These are phyloP conservation scores for Mycena floridula DNA, from an alignment of 768 basidiomycete species.

Conservation along the genomic window DNA sequence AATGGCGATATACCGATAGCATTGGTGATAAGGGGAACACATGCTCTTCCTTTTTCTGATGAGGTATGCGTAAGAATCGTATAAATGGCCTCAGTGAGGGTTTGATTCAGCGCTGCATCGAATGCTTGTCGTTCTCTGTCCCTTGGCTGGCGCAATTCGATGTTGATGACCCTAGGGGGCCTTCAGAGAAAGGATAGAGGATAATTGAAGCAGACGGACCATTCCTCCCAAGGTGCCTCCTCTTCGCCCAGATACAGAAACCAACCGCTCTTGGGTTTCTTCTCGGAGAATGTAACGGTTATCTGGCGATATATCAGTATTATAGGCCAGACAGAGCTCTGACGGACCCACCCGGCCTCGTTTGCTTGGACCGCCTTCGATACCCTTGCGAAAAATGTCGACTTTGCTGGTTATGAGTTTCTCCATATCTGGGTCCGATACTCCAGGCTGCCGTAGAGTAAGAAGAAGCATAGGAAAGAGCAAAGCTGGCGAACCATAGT, in stretches of 20 bases:
- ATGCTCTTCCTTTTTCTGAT: conserved; percentile 67
- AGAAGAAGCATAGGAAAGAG: no score
- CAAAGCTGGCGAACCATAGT: conserved; percentile 57
- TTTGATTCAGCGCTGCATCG: conserved; percentile 49
- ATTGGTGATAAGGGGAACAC: conserved; percentile 77
- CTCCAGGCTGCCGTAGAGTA: conserved; percentile 59
- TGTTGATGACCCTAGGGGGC: conserved; percentile 63
- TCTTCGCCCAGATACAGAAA: conserved; percentile 72
- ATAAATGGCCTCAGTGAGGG: conserved; percentile 59
- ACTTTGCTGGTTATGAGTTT: conserved; percentile 71
- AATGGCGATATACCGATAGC: conserved; percentile 75
- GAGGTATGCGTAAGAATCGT: conserved; percentile 75
- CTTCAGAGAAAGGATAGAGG: neutral
- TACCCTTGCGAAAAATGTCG: conserved; percentile 69
- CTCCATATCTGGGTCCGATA: conserved; percentile 68
- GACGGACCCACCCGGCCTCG: conserved; percentile 54
- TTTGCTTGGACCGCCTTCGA: conserved; percentile 58
- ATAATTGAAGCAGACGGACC: conserved; percentile 33
- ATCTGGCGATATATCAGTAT: conserved; percentile 36
- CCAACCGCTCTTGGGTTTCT: conserved; percentile 73
- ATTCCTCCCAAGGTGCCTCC: conserved; percentile 85
- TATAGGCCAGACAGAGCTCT: neutral
- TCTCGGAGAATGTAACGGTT: conserved; percentile 70
- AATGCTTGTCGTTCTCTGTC: conserved; percentile 53
- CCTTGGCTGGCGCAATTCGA: conserved; percentile 69